A percentile compares a stretch with the other conserved stretches of the same genome.
These are phyloP conservation scores for Colletotrichum liaoningense DNA, from an alignment of 2,329 filamentous ascomycete species.

Conservation along the genomic window DNA sequence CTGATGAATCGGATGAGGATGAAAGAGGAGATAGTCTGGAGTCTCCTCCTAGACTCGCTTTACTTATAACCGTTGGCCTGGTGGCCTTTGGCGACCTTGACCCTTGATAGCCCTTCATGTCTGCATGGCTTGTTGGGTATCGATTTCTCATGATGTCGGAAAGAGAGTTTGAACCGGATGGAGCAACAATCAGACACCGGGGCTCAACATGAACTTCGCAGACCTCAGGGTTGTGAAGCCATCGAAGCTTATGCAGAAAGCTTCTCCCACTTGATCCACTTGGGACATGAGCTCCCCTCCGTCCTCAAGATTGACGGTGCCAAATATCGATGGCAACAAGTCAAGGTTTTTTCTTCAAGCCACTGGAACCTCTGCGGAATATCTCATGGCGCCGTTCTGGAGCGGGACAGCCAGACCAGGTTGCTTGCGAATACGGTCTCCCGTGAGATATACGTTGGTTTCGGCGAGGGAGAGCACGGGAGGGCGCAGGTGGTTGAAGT, in stretches of 20 bases:
- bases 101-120: not conserved
- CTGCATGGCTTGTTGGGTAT: constrained; percentile 2
- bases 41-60: not conserved
- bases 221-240: not conserved
- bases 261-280: constrained; percentile 15
- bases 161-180: not conserved
- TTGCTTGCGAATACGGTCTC: not conserved
- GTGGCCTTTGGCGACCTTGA: not conserved
- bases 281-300: not conserved
- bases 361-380: not conserved
- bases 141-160: not conserved
- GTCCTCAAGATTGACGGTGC: no score
- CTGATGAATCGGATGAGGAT: constrained; percentile 22
- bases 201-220: not conserved
- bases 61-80: constrained; percentile 19
- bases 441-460: not conserved
- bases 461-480: not conserved
- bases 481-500: not conserved
- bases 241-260: constrained; percentile 23
- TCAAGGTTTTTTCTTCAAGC: constrained; percentile 8
- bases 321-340: constrained; percentile 13
- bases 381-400: not conserved
- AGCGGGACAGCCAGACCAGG: not conserved
- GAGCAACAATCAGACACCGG: not conserved
- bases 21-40: not conserved